Conservation (phyloP, 2,329 filamentous ascomycete species). For the Acarospora socialis region DNA sequence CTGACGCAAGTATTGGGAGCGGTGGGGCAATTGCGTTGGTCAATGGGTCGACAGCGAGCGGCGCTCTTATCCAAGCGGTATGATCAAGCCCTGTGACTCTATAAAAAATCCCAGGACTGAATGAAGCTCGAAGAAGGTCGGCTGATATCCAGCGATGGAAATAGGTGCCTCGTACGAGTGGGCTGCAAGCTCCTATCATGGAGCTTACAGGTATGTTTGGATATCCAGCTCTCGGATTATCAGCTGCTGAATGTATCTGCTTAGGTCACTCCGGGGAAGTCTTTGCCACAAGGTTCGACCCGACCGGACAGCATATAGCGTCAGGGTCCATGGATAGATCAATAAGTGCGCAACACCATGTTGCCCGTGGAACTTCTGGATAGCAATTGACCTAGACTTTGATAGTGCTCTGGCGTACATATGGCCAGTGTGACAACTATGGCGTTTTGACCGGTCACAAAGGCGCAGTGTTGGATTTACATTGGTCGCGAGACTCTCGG, state of each 20-base stretch:
- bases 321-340: constrained; percentile 91
- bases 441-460: constrained; percentile 78
- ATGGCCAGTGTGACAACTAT: constrained; percentile 89
- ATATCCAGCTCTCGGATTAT: neutral
- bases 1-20: constrained; percentile 40
- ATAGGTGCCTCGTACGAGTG: constrained; percentile 66
- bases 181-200: constrained; percentile 82
- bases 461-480: constrained; percentile 77
- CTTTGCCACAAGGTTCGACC: constrained; percentile 81
- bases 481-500: constrained; percentile 91
- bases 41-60: constrained; percentile 43
- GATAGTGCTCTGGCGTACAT: constrained; percentile 85
- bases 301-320: constrained; percentile 74
- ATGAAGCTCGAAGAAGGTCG: constrained; percentile 11
- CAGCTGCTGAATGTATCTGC: constrained; percentile 4
- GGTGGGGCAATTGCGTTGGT: constrained; percentile 42
- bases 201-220: constrained; percentile 61
- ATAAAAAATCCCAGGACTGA: constrained; percentile 9
- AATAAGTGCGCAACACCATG: constrained; percentile 52
- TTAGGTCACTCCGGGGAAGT: constrained; percentile 62
- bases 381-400: constrained; percentile 5
- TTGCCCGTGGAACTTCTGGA: constrained; percentile 10
- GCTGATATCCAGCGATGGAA: constrained; percentile 16
- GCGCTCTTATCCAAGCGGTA: constrained; percentile 53
- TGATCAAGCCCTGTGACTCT: neutral